Percentiles rank a stretch among this genome's conserved stretches.
These are phyloP conservation scores for Didymella lethalis DNA, from an alignment of 2,329 filamentous ascomycete species.

Conservation along the genomic window DNA sequence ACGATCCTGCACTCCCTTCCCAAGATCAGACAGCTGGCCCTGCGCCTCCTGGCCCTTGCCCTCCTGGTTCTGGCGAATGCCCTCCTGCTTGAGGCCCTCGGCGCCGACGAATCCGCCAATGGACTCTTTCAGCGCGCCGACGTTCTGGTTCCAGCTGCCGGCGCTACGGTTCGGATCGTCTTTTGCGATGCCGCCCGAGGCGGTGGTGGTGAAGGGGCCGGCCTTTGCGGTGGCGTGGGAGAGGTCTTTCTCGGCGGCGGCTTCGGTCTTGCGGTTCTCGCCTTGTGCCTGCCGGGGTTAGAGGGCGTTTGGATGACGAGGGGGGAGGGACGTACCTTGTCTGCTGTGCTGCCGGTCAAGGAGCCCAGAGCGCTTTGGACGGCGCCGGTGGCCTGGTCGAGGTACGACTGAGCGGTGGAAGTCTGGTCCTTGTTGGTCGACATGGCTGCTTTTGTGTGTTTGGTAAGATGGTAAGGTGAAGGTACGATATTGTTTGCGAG, in stretches of 20 bases:
- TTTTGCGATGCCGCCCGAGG: constrained; percentile 72
- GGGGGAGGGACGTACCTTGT: constrained; percentile 60
- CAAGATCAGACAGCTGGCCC: constrained; percentile 79
- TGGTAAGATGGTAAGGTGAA: neutral
- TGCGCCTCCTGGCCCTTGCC: constrained; percentile 84
- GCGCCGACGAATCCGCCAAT: constrained; percentile 78
- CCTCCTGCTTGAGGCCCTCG: constrained; percentile 76
- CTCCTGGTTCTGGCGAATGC: constrained; percentile 78
- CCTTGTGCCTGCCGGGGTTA: constrained; percentile 62
- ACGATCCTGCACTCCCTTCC: constrained; percentile 64
- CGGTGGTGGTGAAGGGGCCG: constrained; percentile 74
- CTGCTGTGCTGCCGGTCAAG: constrained; percentile 74
- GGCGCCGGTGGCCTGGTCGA: constrained; percentile 72
- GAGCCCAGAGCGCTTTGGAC: constrained; percentile 76
- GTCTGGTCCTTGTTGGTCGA: constrained; percentile 63
- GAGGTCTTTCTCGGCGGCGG: constrained; percentile 71
- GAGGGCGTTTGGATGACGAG: constrained; percentile 13
- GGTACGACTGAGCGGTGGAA: constrained; percentile 77
- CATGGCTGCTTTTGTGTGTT: constrained; percentile 51
- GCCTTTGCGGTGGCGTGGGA: constrained; percentile 78
- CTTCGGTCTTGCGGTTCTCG: constrained; percentile 70
- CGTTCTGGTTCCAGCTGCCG: constrained; percentile 86
- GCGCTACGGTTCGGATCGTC: constrained; percentile 76
- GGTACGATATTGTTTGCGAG: neutral
- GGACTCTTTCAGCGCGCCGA: constrained; percentile 85